These are phyloP conservation scores for Mrakia blollopis DNA, from an alignment of 768 basidiomycete genomes.

Conservation along the genomic window DNA sequence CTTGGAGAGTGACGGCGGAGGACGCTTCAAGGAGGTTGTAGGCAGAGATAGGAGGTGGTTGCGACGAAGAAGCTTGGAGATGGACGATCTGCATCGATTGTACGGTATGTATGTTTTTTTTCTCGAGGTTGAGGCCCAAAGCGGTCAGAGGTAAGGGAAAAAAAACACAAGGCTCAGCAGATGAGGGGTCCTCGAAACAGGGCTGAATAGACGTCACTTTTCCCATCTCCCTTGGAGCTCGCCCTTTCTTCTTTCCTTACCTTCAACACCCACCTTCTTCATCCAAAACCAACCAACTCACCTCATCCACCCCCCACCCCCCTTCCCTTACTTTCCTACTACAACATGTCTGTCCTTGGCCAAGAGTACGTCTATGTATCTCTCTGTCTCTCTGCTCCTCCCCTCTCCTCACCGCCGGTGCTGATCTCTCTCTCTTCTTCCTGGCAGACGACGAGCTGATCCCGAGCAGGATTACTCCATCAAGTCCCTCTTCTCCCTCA, in stretches of 20 bases:
- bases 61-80: no score
- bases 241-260: neutral
- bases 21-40: no score
- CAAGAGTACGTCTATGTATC: neutral
- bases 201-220: neutral
- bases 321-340: neutral
- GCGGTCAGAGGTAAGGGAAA: no score
- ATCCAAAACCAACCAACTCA: neutral
- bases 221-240: neutral
- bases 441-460: slow-evolving; percentile 4
- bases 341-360: slow-evolving; percentile 12
- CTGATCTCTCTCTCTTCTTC: neutral
- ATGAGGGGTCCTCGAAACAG: no score
- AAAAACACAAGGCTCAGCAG: no score
- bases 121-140: no score
- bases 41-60: no score
- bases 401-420: neutral
- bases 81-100: no score
- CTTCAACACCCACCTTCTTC: neutral
- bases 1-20: no score
- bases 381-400: neutral
- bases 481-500: slow-evolving; percentile 34
- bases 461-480: slow-evolving; percentile 28
- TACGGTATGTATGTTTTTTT: no score
- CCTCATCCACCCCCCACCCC: neutral